Evolutionary conservation across 2,329 filamentous ascomycete species (phyloP).

Genomic region (Stemphylium vesicarium): DNA sequence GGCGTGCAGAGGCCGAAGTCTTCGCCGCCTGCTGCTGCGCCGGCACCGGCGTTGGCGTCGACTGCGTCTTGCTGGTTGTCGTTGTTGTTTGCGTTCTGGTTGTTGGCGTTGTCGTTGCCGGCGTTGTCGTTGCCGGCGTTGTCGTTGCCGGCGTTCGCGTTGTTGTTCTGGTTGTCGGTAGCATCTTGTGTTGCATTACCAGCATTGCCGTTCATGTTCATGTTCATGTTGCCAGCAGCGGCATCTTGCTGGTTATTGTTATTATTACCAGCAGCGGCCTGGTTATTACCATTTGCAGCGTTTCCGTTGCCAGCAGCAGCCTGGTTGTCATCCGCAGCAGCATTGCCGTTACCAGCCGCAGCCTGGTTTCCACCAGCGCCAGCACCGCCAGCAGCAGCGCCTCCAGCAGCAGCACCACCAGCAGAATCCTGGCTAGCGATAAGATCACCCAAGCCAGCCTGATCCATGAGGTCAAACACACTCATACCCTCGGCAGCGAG

Average conservation of each 20-base stretch:
- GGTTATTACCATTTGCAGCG: slow-evolving; percentile 18
- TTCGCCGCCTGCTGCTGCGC: slow-evolving; percentile 26
- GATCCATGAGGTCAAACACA: slow-evolving; percentile 68
- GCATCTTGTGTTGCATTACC: too few relatives aligned
- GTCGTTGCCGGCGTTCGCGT: not conserved
- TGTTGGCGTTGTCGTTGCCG: slow-evolving; percentile 18
- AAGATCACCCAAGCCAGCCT: slow-evolving; percentile 69
- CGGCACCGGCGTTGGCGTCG: slow-evolving; percentile 24
- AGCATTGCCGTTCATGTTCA: too few relatives aligned
- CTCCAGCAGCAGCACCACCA: slow-evolving; percentile 45
- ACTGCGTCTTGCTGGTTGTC: slow-evolving; percentile 11
- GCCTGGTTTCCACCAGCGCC: slow-evolving; percentile 21
- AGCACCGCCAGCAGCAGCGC: slow-evolving; percentile 35
- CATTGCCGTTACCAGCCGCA: slow-evolving; percentile 24
- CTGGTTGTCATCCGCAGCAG: slow-evolving; percentile 13
- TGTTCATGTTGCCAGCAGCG: not conserved
- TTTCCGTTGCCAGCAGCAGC: slow-evolving; percentile 19
- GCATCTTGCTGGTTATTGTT: not conserved
- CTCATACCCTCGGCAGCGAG: slow-evolving; percentile 67
- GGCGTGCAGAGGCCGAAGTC: slow-evolving; percentile 49
- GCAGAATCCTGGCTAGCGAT: slow-evolving; percentile 52
- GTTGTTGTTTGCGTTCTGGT: slow-evolving; percentile 18
- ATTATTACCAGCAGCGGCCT: slow-evolving; percentile 1
- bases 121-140: slow-evolving; percentile 14
- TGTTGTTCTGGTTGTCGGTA: slow-evolving; percentile 7